Evolutionary conservation across 805 yeast genomes (phyloP).

Genomic region (Wickerhamiella lipophila): DNA sequence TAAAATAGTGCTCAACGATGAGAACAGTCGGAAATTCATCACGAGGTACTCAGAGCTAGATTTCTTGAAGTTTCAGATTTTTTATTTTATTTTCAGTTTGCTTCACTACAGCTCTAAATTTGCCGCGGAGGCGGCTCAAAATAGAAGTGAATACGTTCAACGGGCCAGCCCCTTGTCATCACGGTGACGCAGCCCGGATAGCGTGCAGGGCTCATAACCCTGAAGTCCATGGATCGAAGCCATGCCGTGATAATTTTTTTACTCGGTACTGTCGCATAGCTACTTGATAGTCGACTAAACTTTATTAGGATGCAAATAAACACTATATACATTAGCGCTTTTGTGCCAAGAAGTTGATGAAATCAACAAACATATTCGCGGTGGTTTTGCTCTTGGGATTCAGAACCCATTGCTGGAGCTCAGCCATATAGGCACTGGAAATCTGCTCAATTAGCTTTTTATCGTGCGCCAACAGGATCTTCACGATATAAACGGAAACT

Average conservation of each 20-base stretch:
- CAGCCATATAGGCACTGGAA: slow-evolving; percentile 41
- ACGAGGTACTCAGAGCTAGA: no score
- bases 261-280: no score
- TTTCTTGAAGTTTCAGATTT: no score
- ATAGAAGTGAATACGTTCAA: background rate
- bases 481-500: slow-evolving; percentile 52
- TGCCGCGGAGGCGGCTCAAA: no score
- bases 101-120: no score
- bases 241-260: slow-evolving; percentile 59
- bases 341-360: slow-evolving; percentile 65
- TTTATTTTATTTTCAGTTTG: no score
- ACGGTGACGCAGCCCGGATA: slow-evolving; percentile 35
- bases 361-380: slow-evolving; percentile 55
- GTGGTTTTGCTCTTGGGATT: slow-evolving; percentile 37
- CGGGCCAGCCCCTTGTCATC: background rate
- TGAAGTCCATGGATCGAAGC: slow-evolving; percentile 90
- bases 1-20: no score
- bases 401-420: slow-evolving; percentile 51
- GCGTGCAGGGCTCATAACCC: slow-evolving; percentile 97
- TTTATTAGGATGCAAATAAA: background rate
- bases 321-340: slow-evolving; percentile 19
- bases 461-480: slow-evolving; percentile 34
- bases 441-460: slow-evolving; percentile 31
- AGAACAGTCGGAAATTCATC: no score
- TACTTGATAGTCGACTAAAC: no score